A percentile compares a stretch with the other conserved stretches of the same genome.
These are phyloP conservation scores for Dothistroma septosporum DNA, from an alignment of 2,329 filamentous ascomycete genomes.

Conservation along the genomic window DNA sequence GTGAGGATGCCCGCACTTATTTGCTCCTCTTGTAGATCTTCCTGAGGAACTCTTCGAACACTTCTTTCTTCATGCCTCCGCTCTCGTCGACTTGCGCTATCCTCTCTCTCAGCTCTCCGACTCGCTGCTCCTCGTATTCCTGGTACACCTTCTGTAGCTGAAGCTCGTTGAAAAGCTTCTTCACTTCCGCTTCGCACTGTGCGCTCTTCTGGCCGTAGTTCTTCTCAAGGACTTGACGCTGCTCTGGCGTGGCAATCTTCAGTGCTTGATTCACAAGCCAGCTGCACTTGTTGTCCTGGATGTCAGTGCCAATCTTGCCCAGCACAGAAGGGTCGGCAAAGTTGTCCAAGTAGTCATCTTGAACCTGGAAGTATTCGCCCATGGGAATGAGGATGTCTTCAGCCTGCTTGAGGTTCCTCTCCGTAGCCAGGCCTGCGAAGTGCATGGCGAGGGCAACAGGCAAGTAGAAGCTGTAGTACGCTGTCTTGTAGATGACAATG, in stretches of 20 bases:
- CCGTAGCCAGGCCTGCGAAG: slow-evolving; percentile 78
- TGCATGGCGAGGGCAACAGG: slow-evolving; percentile 87
- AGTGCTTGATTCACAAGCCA: slow-evolving; percentile 97
- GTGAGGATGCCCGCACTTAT: slow-evolving; percentile 46
- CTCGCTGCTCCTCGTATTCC: slow-evolving; percentile 83
- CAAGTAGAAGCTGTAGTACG: slow-evolving; percentile 98
- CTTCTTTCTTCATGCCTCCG: slow-evolving; percentile 79
- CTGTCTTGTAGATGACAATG: slow-evolving; percentile 99
- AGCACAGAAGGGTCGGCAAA: slow-evolving; percentile 89
- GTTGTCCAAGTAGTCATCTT: slow-evolving; percentile 98
- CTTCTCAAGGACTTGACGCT: slow-evolving; percentile 80
- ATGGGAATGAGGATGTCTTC: slow-evolving; percentile 92
- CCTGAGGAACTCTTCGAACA: slow-evolving; percentile 83
- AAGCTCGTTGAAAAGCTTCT: slow-evolving; percentile 82
- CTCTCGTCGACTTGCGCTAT: slow-evolving; percentile 81
- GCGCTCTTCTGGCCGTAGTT: slow-evolving; percentile 94
- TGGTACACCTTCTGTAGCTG: slow-evolving; percentile 78
- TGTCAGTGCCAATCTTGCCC: slow-evolving; percentile 98
- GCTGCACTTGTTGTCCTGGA: slow-evolving; percentile 99
- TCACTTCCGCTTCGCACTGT: slow-evolving; percentile 76
- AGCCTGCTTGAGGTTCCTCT: slow-evolving; percentile 82
- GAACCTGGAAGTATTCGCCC: slow-evolving; percentile 98
- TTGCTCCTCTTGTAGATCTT: slow-evolving; percentile 99
- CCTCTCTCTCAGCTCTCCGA: slow-evolving; percentile 69
- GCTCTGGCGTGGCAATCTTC: slow-evolving; percentile 71